phyloP scores from a whole-genome alignment of 768 basidiomycete species.

The Trichaptum fuscoviolaceum region DNA sequence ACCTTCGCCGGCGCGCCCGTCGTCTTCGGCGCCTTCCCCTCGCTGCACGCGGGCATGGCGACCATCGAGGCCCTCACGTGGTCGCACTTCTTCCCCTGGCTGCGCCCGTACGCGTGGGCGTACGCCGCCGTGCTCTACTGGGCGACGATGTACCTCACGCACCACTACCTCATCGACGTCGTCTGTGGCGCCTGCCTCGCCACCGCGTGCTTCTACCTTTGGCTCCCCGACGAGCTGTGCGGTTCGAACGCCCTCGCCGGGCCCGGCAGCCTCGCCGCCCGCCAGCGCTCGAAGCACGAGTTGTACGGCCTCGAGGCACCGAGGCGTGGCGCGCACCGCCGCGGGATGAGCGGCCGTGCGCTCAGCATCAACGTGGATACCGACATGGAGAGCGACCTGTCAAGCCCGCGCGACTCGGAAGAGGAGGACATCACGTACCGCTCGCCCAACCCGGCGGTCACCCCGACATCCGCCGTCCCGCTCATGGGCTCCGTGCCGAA shows the following conservation, averaged over 20 bases:
- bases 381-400: constrained; percentile 43
- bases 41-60: constrained; percentile 84
- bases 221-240: constrained; percentile 77
- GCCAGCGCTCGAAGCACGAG: constrained; percentile 58
- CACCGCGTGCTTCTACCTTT: constrained; percentile 79
- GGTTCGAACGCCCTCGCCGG: constrained; percentile 45
- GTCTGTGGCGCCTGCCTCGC: constrained; percentile 91
- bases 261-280: constrained; percentile 38
- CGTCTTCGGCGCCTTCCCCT: constrained; percentile 96
- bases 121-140: constrained; percentile 90
- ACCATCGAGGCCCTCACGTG: constrained; percentile 92
- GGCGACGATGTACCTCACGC: constrained; percentile 98
- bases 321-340: constrained; percentile 19
- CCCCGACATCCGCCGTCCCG: constrained; percentile 31
- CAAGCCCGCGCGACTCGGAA: constrained; percentile 41
- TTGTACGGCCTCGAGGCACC: constrained; percentile 73
- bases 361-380: constrained; percentile 32
- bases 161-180: constrained; percentile 98
- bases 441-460: constrained; percentile 45
- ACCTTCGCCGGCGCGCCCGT: constrained; percentile 85
- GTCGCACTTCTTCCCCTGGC: constrained; percentile 88
- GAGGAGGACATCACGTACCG: constrained; percentile 66
- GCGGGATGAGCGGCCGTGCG: constrained; percentile 22
- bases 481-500: constrained; percentile 24
- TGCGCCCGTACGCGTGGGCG: constrained; percentile 63